Base-by-base conservation (phyloP, 1,139 yeast species). In the Sugiyamaella pinicola region DNA sequence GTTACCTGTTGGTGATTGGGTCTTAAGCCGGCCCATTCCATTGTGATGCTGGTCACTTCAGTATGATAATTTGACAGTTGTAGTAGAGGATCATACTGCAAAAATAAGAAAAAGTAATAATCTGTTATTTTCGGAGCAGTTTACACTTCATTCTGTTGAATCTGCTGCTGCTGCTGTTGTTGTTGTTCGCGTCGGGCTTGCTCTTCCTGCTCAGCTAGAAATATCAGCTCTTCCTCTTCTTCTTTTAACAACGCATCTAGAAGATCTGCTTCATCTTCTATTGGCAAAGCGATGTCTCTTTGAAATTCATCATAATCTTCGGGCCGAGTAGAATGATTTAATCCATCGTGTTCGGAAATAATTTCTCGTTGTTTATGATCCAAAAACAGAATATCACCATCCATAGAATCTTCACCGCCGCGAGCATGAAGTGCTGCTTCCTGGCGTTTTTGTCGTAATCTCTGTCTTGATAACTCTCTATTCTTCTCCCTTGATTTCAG, bases 331-430 rank as follows among this genome's bases (percentile, higher is more conserved):
- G 26, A 37, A 28, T 52, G 43, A 8, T 35, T 24, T 33, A 39
- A 49, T 9, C 55, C 55, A 21, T 54, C 55, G 4, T 51, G 51
- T 33, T 56, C 57, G 42, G 9, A 31, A 8, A 2, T 31, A 12
- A 54, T 28, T n/a, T 47, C 41, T 10, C 46, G 41, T 18, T 47
- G 47, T 17, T 47, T 45, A 31, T 52, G 43, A 19, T 54, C 52
- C n/a, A 53, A 41, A n/a, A 49, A 48, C 10, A 57, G 40, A 43
- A 53, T 55, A 13, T 58, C 53, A 17, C 52, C 55, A 13, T 45
- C 51, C 60, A 60, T 60, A 10, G 39, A 28, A 10, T 52, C 56
- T 15, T 50, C 21, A 9, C 64, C 64, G 7, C 64, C 64, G 13
- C 63, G 53, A 7, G 58, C 57, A 6, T 45, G 42, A 33, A 56